Percentiles rank a stretch among this genome's conserved stretches.
These are phyloP conservation scores for Tetrahymena borealis DNA, from an alignment of 73 alveolate genomes.

Conservation along the genomic window DNA sequence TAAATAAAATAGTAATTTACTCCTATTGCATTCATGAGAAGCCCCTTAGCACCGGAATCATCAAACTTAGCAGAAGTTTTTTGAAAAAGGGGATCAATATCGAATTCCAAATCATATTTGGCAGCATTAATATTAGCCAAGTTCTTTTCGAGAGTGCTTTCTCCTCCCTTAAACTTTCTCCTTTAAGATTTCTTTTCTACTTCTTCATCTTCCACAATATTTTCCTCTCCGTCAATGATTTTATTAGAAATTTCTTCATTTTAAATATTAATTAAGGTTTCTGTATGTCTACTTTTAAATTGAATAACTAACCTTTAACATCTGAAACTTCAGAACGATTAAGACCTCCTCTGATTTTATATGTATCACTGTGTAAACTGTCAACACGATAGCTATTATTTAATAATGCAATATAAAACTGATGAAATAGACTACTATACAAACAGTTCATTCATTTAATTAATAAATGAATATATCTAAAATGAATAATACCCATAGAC, in stretches of 20 bases:
- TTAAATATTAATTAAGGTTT: neutral
- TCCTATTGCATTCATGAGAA: conserved; percentile 68
- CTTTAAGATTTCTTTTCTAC: conserved; percentile 41
- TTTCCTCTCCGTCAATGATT: conserved; percentile 24
- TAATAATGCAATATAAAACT: too few species aligned
- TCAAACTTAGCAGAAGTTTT: conserved; percentile 78
- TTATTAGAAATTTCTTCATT: conserved; percentile 21
- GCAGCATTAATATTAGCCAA: conserved; percentile 67
- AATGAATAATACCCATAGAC: conserved; percentile 11
- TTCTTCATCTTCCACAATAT: conserved; percentile 47
- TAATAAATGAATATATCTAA: too few species aligned
- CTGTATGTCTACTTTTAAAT: neutral
- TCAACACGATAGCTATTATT: conserved; percentile 41
- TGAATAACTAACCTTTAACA: neutral
- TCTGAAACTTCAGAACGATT: conserved; percentile 25
- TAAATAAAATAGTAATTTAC: conserved; percentile 50
- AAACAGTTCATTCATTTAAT: too few species aligned
- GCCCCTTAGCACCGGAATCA: conserved; percentile 74
- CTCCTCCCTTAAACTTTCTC: conserved; percentile 63
- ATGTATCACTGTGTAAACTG: conserved; percentile 42
- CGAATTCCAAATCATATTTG: conserved; percentile 76
- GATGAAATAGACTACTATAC: too few species aligned
- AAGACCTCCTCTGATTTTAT: conserved; percentile 49
- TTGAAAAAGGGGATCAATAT: conserved; percentile 71
- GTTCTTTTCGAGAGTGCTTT: conserved; percentile 77